A percentile compares a stretch with the other conserved stretches of the same genome.
These are phyloP conservation scores for Hypsizygus marmoreus DNA, from an alignment of 768 basidiomycete species.

Conservation along the genomic window DNA sequence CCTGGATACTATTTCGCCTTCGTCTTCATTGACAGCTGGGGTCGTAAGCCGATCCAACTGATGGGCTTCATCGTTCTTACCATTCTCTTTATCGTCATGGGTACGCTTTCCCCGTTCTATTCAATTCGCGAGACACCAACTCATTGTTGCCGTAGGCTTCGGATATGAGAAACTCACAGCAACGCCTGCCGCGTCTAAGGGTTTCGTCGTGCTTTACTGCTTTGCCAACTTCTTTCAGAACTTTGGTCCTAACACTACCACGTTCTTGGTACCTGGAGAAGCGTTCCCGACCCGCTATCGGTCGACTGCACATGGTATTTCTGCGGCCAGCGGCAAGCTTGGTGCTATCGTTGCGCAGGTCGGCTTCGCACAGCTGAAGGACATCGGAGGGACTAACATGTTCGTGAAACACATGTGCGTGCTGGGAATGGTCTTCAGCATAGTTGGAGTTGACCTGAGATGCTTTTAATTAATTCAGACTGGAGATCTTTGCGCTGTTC, in stretches of 20 bases:
- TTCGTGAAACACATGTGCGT: constrained; percentile 74
- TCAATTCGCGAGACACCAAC: neutral
- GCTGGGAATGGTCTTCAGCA: constrained; percentile 4
- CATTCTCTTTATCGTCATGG: constrained; percentile 67
- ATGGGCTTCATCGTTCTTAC: constrained; percentile 76
- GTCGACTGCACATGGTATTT: constrained; percentile 83
- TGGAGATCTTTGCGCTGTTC: constrained; percentile 83
- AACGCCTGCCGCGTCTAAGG: constrained; percentile 43
- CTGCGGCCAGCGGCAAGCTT: constrained; percentile 80
- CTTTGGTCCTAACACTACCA: constrained; percentile 81
- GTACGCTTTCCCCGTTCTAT: too few species aligned
- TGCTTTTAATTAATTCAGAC: constrained; percentile 38
- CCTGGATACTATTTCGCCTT: constrained; percentile 76
- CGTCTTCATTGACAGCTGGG: constrained; percentile 75
- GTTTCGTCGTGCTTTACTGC: constrained; percentile 83
- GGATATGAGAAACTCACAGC: constrained; percentile 59
- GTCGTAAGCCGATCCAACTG: constrained; percentile 80
- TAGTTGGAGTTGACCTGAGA: constrained; percentile 3
- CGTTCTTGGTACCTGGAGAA: constrained; percentile 82
- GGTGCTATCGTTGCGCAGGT: constrained; percentile 84
- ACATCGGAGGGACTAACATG: constrained; percentile 64
- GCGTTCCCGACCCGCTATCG: constrained; percentile 88
- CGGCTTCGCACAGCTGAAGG: constrained; percentile 66
- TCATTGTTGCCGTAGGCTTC: constrained; percentile 50
- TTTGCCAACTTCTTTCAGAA: constrained; percentile 89